These are phyloP conservation scores for Penicillium sp. DNA, from an alignment of 2,329 filamentous ascomycete species.

Conservation along the genomic window DNA sequence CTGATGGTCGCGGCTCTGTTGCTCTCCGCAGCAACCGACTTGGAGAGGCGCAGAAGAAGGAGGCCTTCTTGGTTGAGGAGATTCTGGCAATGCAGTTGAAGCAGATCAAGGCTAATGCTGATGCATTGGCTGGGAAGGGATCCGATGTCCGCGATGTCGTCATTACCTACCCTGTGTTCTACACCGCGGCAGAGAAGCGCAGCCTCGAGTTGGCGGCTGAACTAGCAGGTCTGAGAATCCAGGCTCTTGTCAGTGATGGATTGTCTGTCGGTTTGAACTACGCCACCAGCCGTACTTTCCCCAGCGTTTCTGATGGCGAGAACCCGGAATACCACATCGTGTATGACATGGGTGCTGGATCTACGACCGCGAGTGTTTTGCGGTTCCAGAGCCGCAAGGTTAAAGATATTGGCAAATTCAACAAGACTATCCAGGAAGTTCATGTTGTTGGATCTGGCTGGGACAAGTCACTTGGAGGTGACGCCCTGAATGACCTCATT, in stretches of 20 bases:
- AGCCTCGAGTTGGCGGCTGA: slow-evolving; percentile 81
- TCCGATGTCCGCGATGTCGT: slow-evolving; percentile 75
- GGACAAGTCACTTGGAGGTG: slow-evolving; percentile 86
- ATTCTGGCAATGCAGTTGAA: slow-evolving; percentile 94
- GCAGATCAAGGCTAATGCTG: slow-evolving; percentile 85
- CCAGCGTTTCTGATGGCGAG: slow-evolving; percentile 73
- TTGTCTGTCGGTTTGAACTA: slow-evolving; percentile 93
- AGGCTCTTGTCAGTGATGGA: slow-evolving; percentile 83
- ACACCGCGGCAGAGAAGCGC: slow-evolving; percentile 83
- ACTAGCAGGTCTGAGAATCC: slow-evolving; percentile 80
- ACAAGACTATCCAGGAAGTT: slow-evolving; percentile 97
- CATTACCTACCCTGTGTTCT: slow-evolving; percentile 86
- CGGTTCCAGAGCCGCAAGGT: slow-evolving; percentile 84
- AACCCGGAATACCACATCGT: slow-evolving; percentile 90
- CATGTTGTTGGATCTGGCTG: slow-evolving; percentile 81
- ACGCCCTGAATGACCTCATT: slow-evolving; percentile 82
- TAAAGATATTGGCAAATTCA: slow-evolving; percentile 88
- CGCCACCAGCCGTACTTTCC: slow-evolving; percentile 85
- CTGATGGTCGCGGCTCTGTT: slow-evolving; percentile 61
- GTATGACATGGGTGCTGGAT: slow-evolving; percentile 97
- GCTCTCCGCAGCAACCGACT: slow-evolving; percentile 77
- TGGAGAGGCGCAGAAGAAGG: slow-evolving; percentile 60
- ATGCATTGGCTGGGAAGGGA: slow-evolving; percentile 73
- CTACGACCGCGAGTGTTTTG: slow-evolving; percentile 83
- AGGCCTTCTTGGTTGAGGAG: slow-evolving; percentile 76